phyloP scores from a whole-genome alignment of 345 rosid species.

The Moringa oleifera region DNA sequence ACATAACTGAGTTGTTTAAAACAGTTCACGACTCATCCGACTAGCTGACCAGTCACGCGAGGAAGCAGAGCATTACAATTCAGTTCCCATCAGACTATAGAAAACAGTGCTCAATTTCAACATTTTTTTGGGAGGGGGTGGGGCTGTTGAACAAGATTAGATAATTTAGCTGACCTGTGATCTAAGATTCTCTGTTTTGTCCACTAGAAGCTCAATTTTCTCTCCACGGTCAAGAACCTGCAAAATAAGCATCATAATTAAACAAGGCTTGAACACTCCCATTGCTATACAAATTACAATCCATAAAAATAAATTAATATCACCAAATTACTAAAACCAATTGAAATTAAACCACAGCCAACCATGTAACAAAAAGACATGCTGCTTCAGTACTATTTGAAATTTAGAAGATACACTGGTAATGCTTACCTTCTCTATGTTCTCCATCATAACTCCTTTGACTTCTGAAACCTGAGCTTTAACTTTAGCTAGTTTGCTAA shows the following conservation, averaged over 20 bases:
- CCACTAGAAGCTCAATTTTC: conserved; percentile 74
- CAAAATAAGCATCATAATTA: neutral
- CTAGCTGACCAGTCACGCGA: neutral
- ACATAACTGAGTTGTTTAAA: no score
- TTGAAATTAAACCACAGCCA: neutral
- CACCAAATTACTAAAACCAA: neutral
- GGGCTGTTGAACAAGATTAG: neutral
- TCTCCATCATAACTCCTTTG: conserved; percentile 56
- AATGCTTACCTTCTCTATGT: conserved; percentile 43
- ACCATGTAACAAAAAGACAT: neutral
- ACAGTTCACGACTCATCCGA: neutral
- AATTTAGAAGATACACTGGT: neutral
- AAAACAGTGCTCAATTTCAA: no score
- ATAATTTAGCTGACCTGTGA: conserved; percentile 43
- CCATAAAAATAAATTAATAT: neutral
- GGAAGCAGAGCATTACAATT: neutral
- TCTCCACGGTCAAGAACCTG: conserved; percentile 83
- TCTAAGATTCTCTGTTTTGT: conserved; percentile 74
- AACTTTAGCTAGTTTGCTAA: conserved; percentile 50
- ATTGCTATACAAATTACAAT: neutral
- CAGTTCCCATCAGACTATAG: neutral
- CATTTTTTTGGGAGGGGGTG: no score
- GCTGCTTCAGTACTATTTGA: neutral
- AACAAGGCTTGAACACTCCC: neutral
- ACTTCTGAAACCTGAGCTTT: conserved; percentile 59